These are phyloP conservation scores for Nidularia pulvinata DNA, from an alignment of 768 basidiomycete genomes.

Conservation along the genomic window DNA sequence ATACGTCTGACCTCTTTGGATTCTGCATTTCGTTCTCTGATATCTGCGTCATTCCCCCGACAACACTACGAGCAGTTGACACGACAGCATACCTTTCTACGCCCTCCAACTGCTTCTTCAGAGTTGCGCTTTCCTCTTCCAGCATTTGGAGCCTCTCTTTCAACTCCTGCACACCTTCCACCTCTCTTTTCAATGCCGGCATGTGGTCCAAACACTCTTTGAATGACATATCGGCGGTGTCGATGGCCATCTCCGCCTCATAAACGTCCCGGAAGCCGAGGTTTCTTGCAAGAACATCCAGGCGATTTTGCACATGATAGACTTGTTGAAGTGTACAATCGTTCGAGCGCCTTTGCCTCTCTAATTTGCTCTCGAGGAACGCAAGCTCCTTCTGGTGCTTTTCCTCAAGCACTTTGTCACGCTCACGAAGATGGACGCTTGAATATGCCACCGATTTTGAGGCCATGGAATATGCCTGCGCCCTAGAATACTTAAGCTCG, in stretches of 20 bases:
- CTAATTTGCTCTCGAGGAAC: conserved; percentile 22
- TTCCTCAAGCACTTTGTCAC: conserved; percentile 32
- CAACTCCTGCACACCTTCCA: conserved; percentile 16
- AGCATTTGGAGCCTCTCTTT: conserved; percentile 15
- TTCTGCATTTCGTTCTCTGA: background rate
- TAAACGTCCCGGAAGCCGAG: conserved; percentile 43
- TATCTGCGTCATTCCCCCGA: too few species aligned
- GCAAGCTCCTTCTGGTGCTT: conserved; percentile 29
- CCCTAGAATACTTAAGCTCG: too few species aligned
- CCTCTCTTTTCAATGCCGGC: conserved; percentile 24
- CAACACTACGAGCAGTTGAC: background rate
- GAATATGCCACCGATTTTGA: too few species aligned
- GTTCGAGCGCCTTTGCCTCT: conserved; percentile 27
- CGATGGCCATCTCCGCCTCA: conserved; percentile 40
- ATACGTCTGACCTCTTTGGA: conserved; percentile 3
- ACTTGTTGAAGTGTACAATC: conserved; percentile 33
- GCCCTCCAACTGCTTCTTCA: conserved; percentile 12
- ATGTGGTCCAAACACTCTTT: conserved; percentile 31
- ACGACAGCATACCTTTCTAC: conserved; percentile 6
- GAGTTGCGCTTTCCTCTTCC: conserved; percentile 19
- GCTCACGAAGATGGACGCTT: conserved; percentile 26
- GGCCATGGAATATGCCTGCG: too few species aligned
- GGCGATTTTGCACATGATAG: conserved; percentile 33
- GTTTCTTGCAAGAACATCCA: conserved; percentile 30
- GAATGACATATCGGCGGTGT: conserved; percentile 30